Base-by-base conservation (phyloP, 2,329 filamentous ascomycete genomes). In the Colletotrichum lini region DNA sequence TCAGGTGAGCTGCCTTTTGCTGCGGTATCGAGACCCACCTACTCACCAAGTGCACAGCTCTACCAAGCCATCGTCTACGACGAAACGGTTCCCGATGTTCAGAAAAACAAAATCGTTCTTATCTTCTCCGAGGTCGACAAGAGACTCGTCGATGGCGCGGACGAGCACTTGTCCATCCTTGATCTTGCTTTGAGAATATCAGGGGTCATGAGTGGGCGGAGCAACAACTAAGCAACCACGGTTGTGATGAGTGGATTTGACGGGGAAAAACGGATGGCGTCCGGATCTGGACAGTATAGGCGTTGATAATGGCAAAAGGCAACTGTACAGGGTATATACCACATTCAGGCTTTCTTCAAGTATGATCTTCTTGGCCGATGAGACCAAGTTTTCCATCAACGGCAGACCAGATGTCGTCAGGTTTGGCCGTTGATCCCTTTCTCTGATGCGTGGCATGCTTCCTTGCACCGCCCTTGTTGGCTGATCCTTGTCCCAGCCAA, bases 71-170 rank as follows among this genome's bases (percentile, higher is more conserved):
- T 98, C 47, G 89, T 98, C 38, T 94, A 90, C 78, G 94, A 98
- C 78, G 96, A 98, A 80, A 88, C 91, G 9, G 92, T 98, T 30
- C 90, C 91, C 0, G 94, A 98, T 78, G 82, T 90, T 15, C 93
- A 97, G 78, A 99, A 99, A 84, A 97, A 96, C 79, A 92, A 92
- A 80, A 96, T 99, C 70, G 92, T 96, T 58, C 87, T 94, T 73
- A 87, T 96, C 4, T 99, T 99, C 79, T 98, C 95, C 0, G 95
- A 98, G 81, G 88, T 96, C 38, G 96, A 99, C 79, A 98, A 98
- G 86, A 89, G 96, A 74, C 83, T 99, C 57, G 93, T 98, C 7
- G 97, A 99, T 81, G 96, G 96, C 10, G 93, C 95, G 2, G 96
- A 99, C 79, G 96, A 99, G 83, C 96, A 99, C 80, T 85, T 99